phyloP scores from a whole-genome alignment of 106 monocot species.

The Acorus gramineus region DNA sequence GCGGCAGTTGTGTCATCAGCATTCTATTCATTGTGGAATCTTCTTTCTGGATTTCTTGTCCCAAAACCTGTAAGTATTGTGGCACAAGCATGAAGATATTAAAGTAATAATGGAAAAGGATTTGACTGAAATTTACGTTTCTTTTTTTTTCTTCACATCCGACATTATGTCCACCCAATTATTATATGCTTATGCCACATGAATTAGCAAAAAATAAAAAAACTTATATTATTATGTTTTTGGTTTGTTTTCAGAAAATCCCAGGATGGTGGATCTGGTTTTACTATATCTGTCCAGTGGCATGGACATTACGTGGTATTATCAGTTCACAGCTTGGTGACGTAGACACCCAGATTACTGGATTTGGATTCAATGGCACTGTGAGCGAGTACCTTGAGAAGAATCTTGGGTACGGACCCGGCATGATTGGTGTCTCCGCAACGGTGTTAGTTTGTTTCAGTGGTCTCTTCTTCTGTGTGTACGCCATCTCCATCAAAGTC shows the following conservation, averaged over 20 bases:
- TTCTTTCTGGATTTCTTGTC: slow-evolving; percentile 58
- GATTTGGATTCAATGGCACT: slow-evolving; percentile 25
- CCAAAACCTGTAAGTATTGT: slow-evolving; percentile 33
- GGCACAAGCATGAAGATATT: too few species aligned
- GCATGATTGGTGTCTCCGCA: slow-evolving; percentile 8
- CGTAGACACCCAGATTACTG: slow-evolving; percentile 21
- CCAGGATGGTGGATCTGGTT: slow-evolving; percentile 49
- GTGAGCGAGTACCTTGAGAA: slow-evolving; percentile 27
- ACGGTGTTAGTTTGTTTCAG: slow-evolving; percentile 19
- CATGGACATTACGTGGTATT: slow-evolving; percentile 42
- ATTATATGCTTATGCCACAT: too few species aligned
- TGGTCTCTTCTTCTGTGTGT: slow-evolving; percentile 28
- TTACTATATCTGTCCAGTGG: slow-evolving; percentile 30
- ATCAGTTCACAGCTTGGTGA: slow-evolving; percentile 48
- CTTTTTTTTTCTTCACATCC: too few species aligned
- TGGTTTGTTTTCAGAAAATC: slow-evolving; percentile 17
- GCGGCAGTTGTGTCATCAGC: slow-evolving; percentile 51
- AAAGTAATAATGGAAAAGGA: too few species aligned
- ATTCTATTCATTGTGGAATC: slow-evolving; percentile 56
- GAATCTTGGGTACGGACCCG: slow-evolving; percentile 18
- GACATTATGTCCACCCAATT: too few species aligned
- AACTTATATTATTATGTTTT: not conserved
- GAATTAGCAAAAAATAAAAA: too few species aligned
- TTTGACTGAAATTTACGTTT: too few species aligned
- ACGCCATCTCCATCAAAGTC: slow-evolving; percentile 24